A percentile compares a stretch with the other conserved stretches of the same genome.
Conservation (phyloP, 306 rosid genomes). For the Sophora flavescens region DNA sequence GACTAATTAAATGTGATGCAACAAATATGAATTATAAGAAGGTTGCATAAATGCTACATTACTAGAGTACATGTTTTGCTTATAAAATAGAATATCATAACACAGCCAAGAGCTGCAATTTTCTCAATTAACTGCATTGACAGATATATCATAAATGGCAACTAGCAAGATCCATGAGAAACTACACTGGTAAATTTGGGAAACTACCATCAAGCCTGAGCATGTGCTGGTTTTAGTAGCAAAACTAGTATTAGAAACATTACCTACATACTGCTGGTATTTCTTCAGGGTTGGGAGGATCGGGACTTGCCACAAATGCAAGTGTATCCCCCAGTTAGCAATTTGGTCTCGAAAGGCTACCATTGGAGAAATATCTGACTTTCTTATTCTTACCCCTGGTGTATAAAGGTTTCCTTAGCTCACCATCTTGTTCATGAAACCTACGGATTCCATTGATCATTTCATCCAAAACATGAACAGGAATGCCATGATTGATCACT, state of each 20-base stretch:
- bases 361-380: constrained; percentile 42
- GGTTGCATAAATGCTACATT: too few relatives aligned
- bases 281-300: not conserved
- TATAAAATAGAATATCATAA: too few relatives aligned
- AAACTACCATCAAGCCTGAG: not conserved
- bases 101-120: too few relatives aligned
- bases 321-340: not conserved
- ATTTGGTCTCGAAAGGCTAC: not conserved
- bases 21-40: too few relatives aligned
- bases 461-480: too few relatives aligned
- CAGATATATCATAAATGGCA: not conserved
- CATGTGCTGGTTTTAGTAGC: not conserved
- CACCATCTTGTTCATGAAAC: too few relatives aligned
- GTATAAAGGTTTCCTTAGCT: constrained; percentile 24
- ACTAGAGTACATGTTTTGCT: too few relatives aligned
- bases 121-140: too few relatives aligned
- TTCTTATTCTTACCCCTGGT: constrained; percentile 20
- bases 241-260: not conserved
- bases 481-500: too few relatives aligned
- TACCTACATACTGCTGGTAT: not conserved
- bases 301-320: not conserved
- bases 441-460: too few relatives aligned
- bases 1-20: too few relatives aligned
- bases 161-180: not conserved
- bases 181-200: not conserved